Evolutionary conservation across 306 rosid species (phyloP).

Genomic region (Elaeagnus macrophylla): DNA sequence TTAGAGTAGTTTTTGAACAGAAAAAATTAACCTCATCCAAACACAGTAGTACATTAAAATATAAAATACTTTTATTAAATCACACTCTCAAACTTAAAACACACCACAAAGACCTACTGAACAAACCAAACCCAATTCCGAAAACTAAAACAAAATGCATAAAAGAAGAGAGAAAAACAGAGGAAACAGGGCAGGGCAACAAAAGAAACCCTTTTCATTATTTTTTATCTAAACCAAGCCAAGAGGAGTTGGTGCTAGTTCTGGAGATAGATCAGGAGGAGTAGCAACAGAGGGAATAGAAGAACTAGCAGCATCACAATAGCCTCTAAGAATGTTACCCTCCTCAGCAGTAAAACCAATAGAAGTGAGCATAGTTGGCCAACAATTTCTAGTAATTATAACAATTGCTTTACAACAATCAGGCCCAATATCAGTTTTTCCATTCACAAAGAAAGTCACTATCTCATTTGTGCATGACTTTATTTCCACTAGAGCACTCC

Average conservation of each 20-base stretch:
- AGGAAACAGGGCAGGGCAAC: too few relatives aligned
- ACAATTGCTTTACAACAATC: slow-evolving; percentile 33
- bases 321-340: slow-evolving; percentile 20
- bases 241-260: background rate
- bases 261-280: slow-evolving; percentile 1
- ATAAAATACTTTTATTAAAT: too few relatives aligned
- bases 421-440: slow-evolving; percentile 16
- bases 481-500: slow-evolving; percentile 21
- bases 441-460: slow-evolving; percentile 20
- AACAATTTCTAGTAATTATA: slow-evolving; percentile 32
- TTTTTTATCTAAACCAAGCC: background rate
- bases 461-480: slow-evolving; percentile 34
- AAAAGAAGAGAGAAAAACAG: too few relatives aligned
- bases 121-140: too few relatives aligned
- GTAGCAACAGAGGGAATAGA: slow-evolving; percentile 9
- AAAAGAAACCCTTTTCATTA: too few relatives aligned
- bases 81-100: too few relatives aligned
- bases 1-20: too few relatives aligned
- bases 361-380: slow-evolving; percentile 34
- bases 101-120: too few relatives aligned
- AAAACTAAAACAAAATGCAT: too few relatives aligned
- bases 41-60: too few relatives aligned
- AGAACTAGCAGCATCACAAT: slow-evolving; percentile 21
- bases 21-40: too few relatives aligned
- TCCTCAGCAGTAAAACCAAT: slow-evolving; percentile 28